Conservation (phyloP, 305 asterid genomes). For the Fraxinus latifolia region DNA sequence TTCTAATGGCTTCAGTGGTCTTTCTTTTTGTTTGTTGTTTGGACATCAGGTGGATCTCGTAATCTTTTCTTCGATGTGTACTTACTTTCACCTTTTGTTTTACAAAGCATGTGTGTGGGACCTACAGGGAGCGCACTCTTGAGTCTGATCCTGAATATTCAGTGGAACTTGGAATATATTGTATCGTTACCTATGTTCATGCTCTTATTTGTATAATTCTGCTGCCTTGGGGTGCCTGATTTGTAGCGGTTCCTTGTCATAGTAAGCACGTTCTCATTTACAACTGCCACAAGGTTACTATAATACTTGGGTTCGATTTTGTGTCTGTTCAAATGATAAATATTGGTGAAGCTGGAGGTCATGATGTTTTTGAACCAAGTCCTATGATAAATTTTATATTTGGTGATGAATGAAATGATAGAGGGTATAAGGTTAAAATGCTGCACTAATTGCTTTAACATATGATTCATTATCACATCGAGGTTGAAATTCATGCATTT, state of each 20-base stretch:
- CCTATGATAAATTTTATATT: neutral
- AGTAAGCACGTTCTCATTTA: constrained; percentile 1
- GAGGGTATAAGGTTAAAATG: neutral
- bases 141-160: neutral
- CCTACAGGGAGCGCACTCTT: neutral
- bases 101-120: neutral
- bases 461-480: neutral
- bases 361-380: neutral
- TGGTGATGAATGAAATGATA: neutral
- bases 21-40: neutral
- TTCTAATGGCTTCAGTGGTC: neutral
- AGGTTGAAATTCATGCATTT: constrained; percentile 14
- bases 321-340: neutral
- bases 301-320: neutral
- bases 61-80: neutral
- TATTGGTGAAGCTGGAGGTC: constrained; percentile 15
- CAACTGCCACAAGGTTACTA: neutral
- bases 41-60: neutral
- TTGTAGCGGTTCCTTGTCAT: neutral
- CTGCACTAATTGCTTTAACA: constrained; percentile 6
- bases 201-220: neutral
- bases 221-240: constrained; percentile 6
- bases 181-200: neutral
- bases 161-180: neutral
- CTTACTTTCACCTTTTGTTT: neutral